Evolutionary conservation across 2,329 filamentous ascomycete genomes (phyloP), one percentile per base, ranked within the genome.

Genomic region (Macrophomina tecta): DNA sequence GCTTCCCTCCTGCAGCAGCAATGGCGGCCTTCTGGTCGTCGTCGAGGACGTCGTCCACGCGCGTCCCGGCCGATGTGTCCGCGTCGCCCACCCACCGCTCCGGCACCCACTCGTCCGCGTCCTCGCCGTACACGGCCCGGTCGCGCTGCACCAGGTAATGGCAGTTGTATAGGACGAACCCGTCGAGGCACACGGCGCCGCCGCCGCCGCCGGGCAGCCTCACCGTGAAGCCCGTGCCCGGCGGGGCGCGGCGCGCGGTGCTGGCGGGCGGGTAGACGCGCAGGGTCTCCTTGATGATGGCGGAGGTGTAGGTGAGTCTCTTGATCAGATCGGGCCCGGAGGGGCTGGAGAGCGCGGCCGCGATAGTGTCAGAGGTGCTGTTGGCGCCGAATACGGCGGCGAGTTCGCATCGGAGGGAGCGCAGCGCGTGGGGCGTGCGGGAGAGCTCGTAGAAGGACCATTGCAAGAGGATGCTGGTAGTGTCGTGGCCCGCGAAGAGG

Each of bases 401-500:
- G 38, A 76, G 72, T 62, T 79, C 78, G 7, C 65, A 58, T 1
- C 74, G 73, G 1, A 78, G 67, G 11, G 58, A 51, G 7, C 34
- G 4, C 48, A 67, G 64, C 49, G 64, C 56, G n/a, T 38, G 67
- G 0, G 68, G 68, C 18, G 58, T 52, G 40, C 55, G 64, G 9
- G 64, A 69, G 32, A 70, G 68, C 51, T 63, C 49, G 69, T 70
- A 70, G 67, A 69, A 60, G 34, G 65, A 34, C 68, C 69, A 70
- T 61, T 70, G 68, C 9, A 67, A 61, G 7, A 67, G 30, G 51
- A 70, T 72, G 14, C 73, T 70, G 1, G 75, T 78, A 0, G 77
- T 75, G 65, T 79, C 76, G 46, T 78, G 76, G 2, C 77, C 77
- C 14, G 74, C 75, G 61, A 80, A 76, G 5, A 80, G 60, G 67